phyloP scores from a whole-genome alignment of 371 early-diverging fungal species.

The Mucor mucedo region DNA sequence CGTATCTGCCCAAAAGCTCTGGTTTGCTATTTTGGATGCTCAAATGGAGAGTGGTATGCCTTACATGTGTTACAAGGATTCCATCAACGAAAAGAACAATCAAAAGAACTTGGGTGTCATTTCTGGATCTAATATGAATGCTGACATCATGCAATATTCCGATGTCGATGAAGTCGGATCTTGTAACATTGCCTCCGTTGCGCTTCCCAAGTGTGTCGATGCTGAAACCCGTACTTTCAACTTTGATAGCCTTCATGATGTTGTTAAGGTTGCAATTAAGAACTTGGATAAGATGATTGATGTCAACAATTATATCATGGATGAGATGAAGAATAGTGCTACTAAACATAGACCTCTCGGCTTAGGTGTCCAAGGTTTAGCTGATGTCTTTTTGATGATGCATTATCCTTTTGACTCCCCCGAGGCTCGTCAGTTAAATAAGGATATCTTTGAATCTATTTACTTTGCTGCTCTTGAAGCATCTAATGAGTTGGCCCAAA shows the following conservation, averaged over 20 bases:
- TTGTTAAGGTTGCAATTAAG: slow-evolving; percentile 83
- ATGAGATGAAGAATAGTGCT: slow-evolving; percentile 85
- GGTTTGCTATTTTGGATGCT: slow-evolving; percentile 93
- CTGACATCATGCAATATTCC: slow-evolving; percentile 96
- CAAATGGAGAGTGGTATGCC: slow-evolving; percentile 98
- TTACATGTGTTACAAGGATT: slow-evolving; percentile 94
- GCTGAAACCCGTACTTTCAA: slow-evolving; percentile 42
- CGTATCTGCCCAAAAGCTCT: slow-evolving; percentile 92
- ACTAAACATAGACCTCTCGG: slow-evolving; percentile 94
- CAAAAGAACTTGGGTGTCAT: slow-evolving; percentile 98
- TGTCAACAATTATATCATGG: slow-evolving; percentile 92
- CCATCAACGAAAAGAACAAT: slow-evolving; percentile 96
- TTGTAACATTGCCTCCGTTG: slow-evolving; percentile 96
- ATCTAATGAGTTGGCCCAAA: slow-evolving; percentile 88
- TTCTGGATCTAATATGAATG: slow-evolving; percentile 78
- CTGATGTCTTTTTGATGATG: slow-evolving; percentile 95
- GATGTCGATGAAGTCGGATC: slow-evolving; percentile 94
- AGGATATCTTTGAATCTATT: slow-evolving; percentile 94
- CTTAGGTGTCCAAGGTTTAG: slow-evolving; percentile 98
- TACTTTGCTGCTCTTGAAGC: slow-evolving; percentile 96
- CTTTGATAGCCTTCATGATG: slow-evolving; percentile 53
- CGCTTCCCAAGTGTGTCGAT: slow-evolving; percentile 90
- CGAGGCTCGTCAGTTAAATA: slow-evolving; percentile 87
- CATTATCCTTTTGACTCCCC: slow-evolving; percentile 93
- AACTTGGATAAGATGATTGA: slow-evolving; percentile 98